These are phyloP conservation scores for Fistulina hepatica DNA, from an alignment of 1,284 basidiomycete genomes.

Conservation along the genomic window DNA sequence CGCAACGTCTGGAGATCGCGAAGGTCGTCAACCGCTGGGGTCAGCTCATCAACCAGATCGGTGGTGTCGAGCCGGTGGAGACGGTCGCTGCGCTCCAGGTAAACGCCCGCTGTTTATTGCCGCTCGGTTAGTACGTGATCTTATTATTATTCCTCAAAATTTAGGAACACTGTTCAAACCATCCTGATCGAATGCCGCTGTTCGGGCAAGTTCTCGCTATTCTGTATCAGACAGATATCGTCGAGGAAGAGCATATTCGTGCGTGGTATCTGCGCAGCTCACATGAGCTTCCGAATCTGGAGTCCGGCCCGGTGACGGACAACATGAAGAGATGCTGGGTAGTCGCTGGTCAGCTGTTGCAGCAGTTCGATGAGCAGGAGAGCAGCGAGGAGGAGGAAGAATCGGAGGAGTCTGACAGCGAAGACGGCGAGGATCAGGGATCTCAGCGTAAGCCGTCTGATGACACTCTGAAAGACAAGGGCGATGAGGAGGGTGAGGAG, in stretches of 20 bases:
- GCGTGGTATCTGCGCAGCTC: slow-evolving; percentile 48
- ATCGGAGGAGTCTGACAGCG: slow-evolving; percentile 22
- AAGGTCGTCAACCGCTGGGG: slow-evolving; percentile 60
- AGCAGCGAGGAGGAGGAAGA: slow-evolving; percentile 41
- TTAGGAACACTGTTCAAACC: slow-evolving; percentile 52
- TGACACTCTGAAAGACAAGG: slow-evolving; percentile 5
- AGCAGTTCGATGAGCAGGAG: slow-evolving; percentile 68
- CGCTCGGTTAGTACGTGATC: slow-evolving; percentile 5
- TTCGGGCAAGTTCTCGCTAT: slow-evolving; percentile 70
- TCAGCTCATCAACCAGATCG: slow-evolving; percentile 58
- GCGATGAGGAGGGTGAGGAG: slow-evolving; percentile 14
- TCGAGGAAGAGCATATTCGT: slow-evolving; percentile 72
- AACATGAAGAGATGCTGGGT: slow-evolving; percentile 59
- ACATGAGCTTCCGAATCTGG: slow-evolving; percentile 36
- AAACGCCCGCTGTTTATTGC: slow-evolving; percentile 11
- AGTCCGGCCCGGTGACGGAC: slow-evolving; percentile 31
- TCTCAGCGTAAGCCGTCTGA: slow-evolving; percentile 7
- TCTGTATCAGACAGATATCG: slow-evolving; percentile 65
- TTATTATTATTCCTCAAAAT: no score
- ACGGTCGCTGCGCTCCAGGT: slow-evolving; percentile 65
- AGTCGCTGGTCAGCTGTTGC: slow-evolving; percentile 62
- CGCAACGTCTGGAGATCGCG: slow-evolving; percentile 53
- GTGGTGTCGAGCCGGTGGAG: slow-evolving; percentile 65
- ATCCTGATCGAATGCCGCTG: slow-evolving; percentile 47
- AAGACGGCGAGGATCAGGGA: slow-evolving; percentile 18